Conservation (phyloP, 192 early-diverging fungal genomes). For the Coemansia sp. region DNA sequence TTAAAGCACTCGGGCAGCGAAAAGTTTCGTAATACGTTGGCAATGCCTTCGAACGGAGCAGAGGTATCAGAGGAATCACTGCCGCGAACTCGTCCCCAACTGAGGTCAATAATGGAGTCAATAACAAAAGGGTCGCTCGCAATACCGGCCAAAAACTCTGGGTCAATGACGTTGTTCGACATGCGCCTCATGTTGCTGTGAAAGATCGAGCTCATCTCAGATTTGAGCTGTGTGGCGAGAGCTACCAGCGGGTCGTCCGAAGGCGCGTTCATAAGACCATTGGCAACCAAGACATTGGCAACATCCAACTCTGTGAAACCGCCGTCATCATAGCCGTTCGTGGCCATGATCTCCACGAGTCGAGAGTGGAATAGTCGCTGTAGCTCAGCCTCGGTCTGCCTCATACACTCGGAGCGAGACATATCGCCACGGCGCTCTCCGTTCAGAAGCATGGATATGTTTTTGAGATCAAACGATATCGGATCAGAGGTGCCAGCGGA, state of each 20-base stretch:
- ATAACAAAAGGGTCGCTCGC: slow-evolving; percentile 31
- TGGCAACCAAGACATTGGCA: slow-evolving; percentile 34
- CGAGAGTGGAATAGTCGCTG: slow-evolving; percentile 40
- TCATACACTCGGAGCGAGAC: slow-evolving; percentile 28
- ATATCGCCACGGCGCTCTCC: slow-evolving; percentile 18
- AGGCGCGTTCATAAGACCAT: slow-evolving; percentile 33
- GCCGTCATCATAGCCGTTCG: slow-evolving; percentile 33
- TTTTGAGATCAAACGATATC: slow-evolving; percentile 9
- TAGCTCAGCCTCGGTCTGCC: slow-evolving; percentile 35
- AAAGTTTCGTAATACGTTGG: slow-evolving; percentile 17
- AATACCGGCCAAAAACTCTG: slow-evolving; percentile 29
- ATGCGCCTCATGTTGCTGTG: slow-evolving; percentile 32
- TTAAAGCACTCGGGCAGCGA: slow-evolving; percentile 18
- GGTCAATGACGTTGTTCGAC: slow-evolving; percentile 25
- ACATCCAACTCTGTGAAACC: slow-evolving; percentile 33
- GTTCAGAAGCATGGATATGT: slow-evolving; percentile 19
- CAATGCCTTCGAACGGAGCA: slow-evolving; percentile 17
- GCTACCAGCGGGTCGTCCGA: slow-evolving; percentile 39
- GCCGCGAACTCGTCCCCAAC: slow-evolving; percentile 10
- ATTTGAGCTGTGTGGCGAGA: slow-evolving; percentile 42
- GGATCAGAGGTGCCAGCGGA: background rate
- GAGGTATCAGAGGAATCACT: slow-evolving; percentile 10
- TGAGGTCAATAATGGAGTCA: slow-evolving; percentile 22
- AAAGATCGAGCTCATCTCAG: slow-evolving; percentile 41
- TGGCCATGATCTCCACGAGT: slow-evolving; percentile 37